Conservation (phyloP, 176 grass and related monocot species). For the Dactylis glomerata region DNA sequence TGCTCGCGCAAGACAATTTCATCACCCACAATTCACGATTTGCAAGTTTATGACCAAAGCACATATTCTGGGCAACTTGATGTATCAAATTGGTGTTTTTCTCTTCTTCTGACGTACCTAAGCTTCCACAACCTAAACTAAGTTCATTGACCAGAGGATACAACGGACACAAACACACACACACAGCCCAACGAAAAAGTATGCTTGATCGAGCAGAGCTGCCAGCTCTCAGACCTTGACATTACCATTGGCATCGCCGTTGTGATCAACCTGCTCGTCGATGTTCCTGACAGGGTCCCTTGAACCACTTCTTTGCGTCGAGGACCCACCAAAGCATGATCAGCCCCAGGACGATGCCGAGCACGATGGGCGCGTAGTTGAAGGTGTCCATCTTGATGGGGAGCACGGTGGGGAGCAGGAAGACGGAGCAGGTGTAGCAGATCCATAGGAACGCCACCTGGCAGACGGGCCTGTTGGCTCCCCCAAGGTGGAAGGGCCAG, state of each 20-base stretch:
- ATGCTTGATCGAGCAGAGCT: not conserved
- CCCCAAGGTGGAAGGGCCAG: slow-evolving; percentile 71
- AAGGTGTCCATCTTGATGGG: slow-evolving; percentile 70
- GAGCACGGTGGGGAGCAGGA: slow-evolving; percentile 81
- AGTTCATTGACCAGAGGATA: not conserved
- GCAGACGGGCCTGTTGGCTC: slow-evolving; percentile 65
- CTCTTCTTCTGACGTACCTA: too few relatives aligned
- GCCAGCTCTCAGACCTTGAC: slow-evolving; percentile 23
- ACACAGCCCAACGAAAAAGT: not conserved
- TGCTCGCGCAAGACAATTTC: too few relatives aligned
- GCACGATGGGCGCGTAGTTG: slow-evolving; percentile 85
- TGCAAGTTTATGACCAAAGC: too few relatives aligned
- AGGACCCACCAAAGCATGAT: slow-evolving; percentile 92
- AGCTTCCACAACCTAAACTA: not conserved
- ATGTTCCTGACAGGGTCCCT: slow-evolving; percentile 89
- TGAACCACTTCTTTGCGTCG: slow-evolving; percentile 93
- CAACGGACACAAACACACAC: not conserved
- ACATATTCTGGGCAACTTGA: too few relatives aligned
- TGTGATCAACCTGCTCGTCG: slow-evolving; percentile 25
- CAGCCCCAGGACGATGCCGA: slow-evolving; percentile 47
- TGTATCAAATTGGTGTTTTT: too few relatives aligned
- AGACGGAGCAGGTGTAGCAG: slow-evolving; percentile 94
- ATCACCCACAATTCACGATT: too few relatives aligned
- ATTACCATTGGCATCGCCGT: not conserved
- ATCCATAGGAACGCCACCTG: slow-evolving; percentile 93